Conservation (phyloP, 495 filamentous ascomycete genomes). For the Penicillium cosmopolitanum region DNA sequence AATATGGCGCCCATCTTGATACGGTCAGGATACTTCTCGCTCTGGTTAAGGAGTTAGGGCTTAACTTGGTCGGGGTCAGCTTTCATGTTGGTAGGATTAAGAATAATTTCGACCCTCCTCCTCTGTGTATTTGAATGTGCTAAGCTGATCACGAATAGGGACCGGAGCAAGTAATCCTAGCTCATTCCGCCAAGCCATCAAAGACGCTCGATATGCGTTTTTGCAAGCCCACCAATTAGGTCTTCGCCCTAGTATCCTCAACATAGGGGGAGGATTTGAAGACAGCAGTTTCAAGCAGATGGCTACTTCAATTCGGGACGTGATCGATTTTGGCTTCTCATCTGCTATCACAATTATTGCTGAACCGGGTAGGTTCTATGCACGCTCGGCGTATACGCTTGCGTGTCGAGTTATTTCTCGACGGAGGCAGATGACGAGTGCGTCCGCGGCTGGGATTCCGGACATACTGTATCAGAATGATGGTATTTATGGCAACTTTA, state of each 20-base stretch:
- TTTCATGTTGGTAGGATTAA: conserved; percentile 39
- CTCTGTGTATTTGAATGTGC: not conserved
- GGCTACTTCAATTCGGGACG: conserved; percentile 14
- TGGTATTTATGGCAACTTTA: conserved; percentile 40
- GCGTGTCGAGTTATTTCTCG: conserved; percentile 35
- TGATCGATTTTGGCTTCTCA: conserved; percentile 21
- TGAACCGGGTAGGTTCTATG: conserved; percentile 39
- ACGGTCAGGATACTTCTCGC: conserved; percentile 21
- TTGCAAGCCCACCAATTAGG: conserved; percentile 19
- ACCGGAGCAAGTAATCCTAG: conserved; percentile 27
- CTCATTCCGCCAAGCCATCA: conserved; percentile 31
- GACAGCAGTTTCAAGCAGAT: conserved; percentile 28
- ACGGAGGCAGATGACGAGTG: conserved; percentile 24
- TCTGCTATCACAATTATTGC: conserved; percentile 27
- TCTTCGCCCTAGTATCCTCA: conserved; percentile 24
- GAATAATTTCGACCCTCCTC: not conserved
- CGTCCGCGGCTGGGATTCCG: conserved; percentile 10
- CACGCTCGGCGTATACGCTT: conserved; percentile 31
- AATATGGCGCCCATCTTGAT: conserved; percentile 35
- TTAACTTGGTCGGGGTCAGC: conserved; percentile 37
- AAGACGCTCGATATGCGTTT: conserved; percentile 30
- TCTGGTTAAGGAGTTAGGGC: conserved; percentile 28
- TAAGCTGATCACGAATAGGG: conserved; percentile 9
- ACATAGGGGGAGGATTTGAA: conserved; percentile 40
- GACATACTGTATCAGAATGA: conserved; percentile 44